These are phyloP conservation scores for Pleurozium schreberi DNA, from an alignment of 225 moss, liverwort and hornwort genomes.

Conservation along the genomic window DNA sequence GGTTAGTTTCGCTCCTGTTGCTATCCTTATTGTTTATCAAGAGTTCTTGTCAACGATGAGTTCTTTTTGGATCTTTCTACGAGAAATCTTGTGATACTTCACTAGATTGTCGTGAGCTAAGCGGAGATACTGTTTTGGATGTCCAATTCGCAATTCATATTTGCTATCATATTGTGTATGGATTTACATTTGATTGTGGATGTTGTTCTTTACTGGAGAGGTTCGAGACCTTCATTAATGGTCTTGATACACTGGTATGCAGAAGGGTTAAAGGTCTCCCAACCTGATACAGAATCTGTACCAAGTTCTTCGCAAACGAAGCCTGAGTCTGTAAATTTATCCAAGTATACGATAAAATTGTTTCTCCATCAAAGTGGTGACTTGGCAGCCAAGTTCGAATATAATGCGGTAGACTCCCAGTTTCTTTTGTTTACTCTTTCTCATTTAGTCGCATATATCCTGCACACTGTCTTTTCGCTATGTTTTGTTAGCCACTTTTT, in stretches of 20 bases:
- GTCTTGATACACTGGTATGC: neutral
- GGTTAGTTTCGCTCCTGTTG: constrained; percentile 14
- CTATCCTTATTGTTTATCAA: neutral
- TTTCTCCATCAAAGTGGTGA: constrained; percentile 66
- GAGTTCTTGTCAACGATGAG: neutral
- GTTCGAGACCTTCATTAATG: neutral
- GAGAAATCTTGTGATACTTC: neutral
- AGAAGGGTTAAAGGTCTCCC: constrained; percentile 32
- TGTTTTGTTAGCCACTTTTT: neutral
- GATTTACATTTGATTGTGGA: neutral
- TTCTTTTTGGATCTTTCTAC: neutral
- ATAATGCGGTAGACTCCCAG: constrained; percentile 40
- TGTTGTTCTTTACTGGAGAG: neutral
- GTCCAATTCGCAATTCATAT: neutral
- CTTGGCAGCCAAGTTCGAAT: constrained; percentile 84
- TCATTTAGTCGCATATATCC: neutral
- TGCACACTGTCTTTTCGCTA: neutral
- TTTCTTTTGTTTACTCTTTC: neutral
- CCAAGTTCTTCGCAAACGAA: constrained; percentile 20
- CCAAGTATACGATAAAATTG: constrained; percentile 31
- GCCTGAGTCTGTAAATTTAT: constrained; percentile 14
- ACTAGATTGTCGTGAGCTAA: neutral
- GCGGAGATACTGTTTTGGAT: neutral
- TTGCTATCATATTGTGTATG: neutral
- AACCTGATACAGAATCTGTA: constrained; percentile 21